Base-by-base conservation (phyloP, 768 basidiomycete species). In the Mycena vitilis region DNA sequence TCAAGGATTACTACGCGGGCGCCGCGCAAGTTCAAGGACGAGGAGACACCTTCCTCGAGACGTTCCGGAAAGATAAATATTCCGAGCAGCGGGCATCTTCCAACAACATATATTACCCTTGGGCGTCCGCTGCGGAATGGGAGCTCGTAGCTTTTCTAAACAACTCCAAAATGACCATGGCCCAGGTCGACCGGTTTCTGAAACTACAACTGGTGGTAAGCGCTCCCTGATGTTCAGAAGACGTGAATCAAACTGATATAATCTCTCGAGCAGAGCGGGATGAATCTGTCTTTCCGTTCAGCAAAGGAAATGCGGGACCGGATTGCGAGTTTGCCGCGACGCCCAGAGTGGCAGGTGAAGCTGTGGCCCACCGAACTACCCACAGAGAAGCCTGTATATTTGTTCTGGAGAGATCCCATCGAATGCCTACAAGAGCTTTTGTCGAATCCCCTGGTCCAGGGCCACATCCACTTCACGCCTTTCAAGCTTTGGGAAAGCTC, bases 401-500 rank as follows among this genome's bases (percentile, higher is more conserved):
- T 63, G 11, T 63, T 22, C 20, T 63, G 55, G 45, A 52, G 52
- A 4, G 62, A 63, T 37, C 62, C 62, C 8, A 1, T 63, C 4
- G 53, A 63, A 25, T 55, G 52, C 16, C 30, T 63, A 5, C 40
- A 63, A 38, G 8, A 13, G 2, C 52, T 63, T 11, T 40, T 63
- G 2, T 4, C 15, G 12, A 63, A 63, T 47, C 62, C 62, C 18
- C 34, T 63, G 4, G 20, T 63, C 11, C 52, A 55, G 15, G 62
- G 55, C 34, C n/a, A 16, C 37, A 22, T 63, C 0, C 40, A 55
- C 6, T 63, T 53, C 42, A 54, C 52, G 10, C 74, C 72, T n/a
- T 63, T 66, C 7, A 34, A 61, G 15, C 49, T 76, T 18, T 76
- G 60, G 47, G 49, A 48, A 12, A 67, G 45, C 2, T 66, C 71